These are phyloP conservation scores for Malus sylvestris DNA, from an alignment of 306 rosid genomes.

Conservation along the genomic window DNA sequence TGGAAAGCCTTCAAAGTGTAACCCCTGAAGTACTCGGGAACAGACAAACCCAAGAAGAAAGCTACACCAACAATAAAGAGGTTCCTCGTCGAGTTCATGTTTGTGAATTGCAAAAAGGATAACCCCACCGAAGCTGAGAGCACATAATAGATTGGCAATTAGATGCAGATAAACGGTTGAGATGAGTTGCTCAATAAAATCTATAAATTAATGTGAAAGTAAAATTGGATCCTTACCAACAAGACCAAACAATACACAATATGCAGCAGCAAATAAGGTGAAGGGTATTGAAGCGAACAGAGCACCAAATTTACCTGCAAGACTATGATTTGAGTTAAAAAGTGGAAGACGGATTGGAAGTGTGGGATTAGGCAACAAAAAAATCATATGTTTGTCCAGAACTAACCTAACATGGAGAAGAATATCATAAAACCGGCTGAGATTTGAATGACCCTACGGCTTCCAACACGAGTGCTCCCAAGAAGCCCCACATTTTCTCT, in stretches of 20 bases:
- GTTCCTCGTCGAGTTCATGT: constrained; percentile 97
- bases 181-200: neutral
- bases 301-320: constrained; percentile 95
- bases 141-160: neutral
- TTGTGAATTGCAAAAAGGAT: constrained; percentile 97
- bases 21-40: constrained; percentile 86
- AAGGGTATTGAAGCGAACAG: constrained; percentile 95
- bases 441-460: constrained; percentile 95
- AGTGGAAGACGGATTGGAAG: neutral
- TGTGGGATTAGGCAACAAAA: neutral
- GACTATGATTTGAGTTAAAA: constrained; percentile 1
- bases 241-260: constrained; percentile 93
- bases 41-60: constrained; percentile 80
- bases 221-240: constrained; percentile 55
- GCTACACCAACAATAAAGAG: constrained; percentile 83
- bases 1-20: constrained; percentile 79
- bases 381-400: neutral
- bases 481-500: constrained; percentile 97
- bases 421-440: constrained; percentile 98
- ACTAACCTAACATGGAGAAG: constrained; percentile 86
- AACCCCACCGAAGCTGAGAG: constrained; percentile 93
- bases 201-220: neutral
- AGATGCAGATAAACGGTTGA: neutral
- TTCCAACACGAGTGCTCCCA: constrained; percentile 97
- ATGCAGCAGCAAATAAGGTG: constrained; percentile 80